A percentile compares a stretch with the other conserved stretches of the same genome.
Evolutionary conservation across 1,284 basidiomycete species (phyloP).

Genomic region (Papiliotrema laurentii): DNA sequence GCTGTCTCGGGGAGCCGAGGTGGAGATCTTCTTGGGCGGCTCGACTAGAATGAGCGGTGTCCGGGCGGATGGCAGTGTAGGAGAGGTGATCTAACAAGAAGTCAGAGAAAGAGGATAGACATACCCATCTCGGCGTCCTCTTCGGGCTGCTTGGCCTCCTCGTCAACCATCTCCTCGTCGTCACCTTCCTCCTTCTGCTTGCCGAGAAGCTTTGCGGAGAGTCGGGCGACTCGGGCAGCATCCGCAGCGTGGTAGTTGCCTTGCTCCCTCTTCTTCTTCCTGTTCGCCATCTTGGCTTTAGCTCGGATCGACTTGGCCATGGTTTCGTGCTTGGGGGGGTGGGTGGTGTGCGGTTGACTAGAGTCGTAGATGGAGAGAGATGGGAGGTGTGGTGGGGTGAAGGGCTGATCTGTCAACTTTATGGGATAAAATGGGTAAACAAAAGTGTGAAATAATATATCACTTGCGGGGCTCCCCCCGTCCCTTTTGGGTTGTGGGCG

Average conservation of each 20-base stretch:
- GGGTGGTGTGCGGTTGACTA: conserved; percentile 3
- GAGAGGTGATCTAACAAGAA: too few species aligned
- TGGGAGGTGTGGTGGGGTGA: not conserved
- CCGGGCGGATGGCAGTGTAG: too few species aligned
- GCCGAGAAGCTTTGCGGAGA: conserved; percentile 69
- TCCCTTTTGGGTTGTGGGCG: too few species aligned
- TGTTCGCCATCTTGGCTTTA: conserved; percentile 78
- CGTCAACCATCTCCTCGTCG: conserved; percentile 53
- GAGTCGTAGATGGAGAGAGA: not conserved
- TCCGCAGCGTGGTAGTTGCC: conserved; percentile 79
- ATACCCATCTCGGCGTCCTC: conserved; percentile 17
- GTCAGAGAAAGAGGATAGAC: too few species aligned
- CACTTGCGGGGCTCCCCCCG: too few species aligned
- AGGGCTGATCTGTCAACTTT: not conserved
- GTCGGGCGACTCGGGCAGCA: conserved; percentile 73
- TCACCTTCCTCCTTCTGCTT: conserved; percentile 75
- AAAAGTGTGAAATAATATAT: not conserved
- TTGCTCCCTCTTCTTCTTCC: conserved; percentile 76
- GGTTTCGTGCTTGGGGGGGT: conserved; percentile 13
- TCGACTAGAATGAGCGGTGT: too few species aligned
- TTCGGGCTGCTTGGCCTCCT: conserved; percentile 16
- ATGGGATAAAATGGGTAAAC: not conserved
- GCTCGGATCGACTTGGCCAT: conserved; percentile 94
- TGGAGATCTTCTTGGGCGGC: conserved; percentile 41
- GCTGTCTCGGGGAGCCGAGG: conserved; percentile 40